Base-by-base conservation (phyloP, 331 rosid genomes). In the Quercus phellos region DNA sequence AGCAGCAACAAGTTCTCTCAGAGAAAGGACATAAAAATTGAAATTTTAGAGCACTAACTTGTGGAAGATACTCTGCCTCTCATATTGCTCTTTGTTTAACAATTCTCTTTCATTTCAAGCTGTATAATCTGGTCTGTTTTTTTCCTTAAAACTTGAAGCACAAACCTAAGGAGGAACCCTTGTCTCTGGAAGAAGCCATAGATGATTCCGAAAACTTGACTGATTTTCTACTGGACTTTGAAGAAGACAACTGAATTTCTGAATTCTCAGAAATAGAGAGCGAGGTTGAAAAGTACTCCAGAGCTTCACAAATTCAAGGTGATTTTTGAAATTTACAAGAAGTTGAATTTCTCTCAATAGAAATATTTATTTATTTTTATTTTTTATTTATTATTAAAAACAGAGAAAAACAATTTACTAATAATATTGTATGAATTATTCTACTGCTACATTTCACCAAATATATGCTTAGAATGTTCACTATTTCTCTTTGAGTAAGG, bases 191-290 rank as follows among this genome's bases (percentile, higher is more conserved):
- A 0, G 93, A 90, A 42, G 98, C 97, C 30, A 2, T 90, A 53
- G 97, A 81, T 7, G 97, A 94, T 51, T 90, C 97, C 13, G 97
- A 92, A 84, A 94, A 92, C 83, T 77, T 94, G 74, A 94, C 98
- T 73, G 98, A 94, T 87, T 92, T 94, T 80, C 97, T 94, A 54
- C 32, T 94, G 87, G 98, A 92, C 75, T 94, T 94, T 76, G 96
- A 89, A 72, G 97, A 90, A 84, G 97, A 80, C 22, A 61, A 63
- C 68, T 79, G 72, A 77, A 26, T 18, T 30, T 59, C 50, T 32
- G 5, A 68, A 61, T 53, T 69, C n/a, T 27, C 19, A 30, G 17
- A 70, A 69, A 63, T 38, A 38, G 46, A 38, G 46, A 38, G 46
- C 9, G 46, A 8, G 3, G 3, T 38, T 38, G 46, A 38, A 38